phyloP scores from a whole-genome alignment of 495 filamentous ascomycete genomes.

The Tuber magnatum region DNA sequence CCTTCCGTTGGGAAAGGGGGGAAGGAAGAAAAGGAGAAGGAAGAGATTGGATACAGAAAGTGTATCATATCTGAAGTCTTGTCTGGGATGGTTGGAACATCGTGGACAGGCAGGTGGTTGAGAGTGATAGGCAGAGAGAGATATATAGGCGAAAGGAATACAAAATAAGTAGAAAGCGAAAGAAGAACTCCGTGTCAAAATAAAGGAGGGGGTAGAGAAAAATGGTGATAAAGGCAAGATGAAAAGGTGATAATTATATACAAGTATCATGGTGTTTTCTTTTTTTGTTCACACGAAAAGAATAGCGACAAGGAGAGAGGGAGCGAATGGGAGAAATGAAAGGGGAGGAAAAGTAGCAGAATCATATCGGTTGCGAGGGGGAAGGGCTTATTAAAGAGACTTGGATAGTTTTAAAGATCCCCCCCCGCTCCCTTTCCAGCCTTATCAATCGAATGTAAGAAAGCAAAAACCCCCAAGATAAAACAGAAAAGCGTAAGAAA shows the following conservation, averaged over 20 bases:
- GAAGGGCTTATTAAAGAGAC: slow-evolving; percentile 25
- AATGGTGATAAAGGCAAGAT: neutral
- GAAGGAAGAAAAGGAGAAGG: neutral
- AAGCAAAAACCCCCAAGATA: slow-evolving; percentile 7
- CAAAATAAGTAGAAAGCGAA: slow-evolving; percentile 14
- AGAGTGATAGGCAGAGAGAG: neutral
- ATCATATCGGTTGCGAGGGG: neutral
- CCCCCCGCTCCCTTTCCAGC: neutral
- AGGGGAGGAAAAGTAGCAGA: slow-evolving; percentile 23
- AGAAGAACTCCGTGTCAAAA: neutral
- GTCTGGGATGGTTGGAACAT: neutral
- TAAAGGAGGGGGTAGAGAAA: slow-evolving; percentile 6
- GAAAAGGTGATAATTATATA: neutral
- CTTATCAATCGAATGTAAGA: slow-evolving; percentile 9
- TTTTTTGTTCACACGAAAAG: neutral
- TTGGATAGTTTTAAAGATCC: neutral
- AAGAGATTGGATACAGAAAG: neutral
- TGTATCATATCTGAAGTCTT: neutral
- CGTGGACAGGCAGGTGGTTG: neutral
- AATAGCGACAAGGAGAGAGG: neutral
- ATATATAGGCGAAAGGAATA: slow-evolving; percentile 8
- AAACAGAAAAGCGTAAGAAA: slow-evolving; percentile 28
- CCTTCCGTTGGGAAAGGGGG: neutral
- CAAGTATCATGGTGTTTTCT: neutral
- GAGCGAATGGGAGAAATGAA: neutral